These are phyloP conservation scores for Furcasterigmium furcatum DNA, from an alignment of 2,329 filamentous ascomycete species.

Conservation along the genomic window DNA sequence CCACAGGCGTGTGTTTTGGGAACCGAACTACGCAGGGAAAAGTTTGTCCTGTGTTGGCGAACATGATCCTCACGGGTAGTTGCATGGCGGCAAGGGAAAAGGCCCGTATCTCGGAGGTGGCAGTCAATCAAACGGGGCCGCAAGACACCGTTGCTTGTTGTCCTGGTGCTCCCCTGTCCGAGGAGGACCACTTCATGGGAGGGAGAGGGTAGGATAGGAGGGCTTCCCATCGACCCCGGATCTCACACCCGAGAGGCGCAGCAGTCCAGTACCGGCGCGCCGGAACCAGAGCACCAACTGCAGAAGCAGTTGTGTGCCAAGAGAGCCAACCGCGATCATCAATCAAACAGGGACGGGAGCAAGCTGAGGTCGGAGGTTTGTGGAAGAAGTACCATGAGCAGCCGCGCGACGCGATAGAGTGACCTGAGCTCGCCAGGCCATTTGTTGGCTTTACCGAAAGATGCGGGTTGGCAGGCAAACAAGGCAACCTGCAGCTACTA, in stretches of 20 bases:
- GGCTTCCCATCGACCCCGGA: no score
- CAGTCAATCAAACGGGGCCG: neutral
- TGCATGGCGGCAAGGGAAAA: neutral
- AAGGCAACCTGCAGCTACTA: slow-evolving; percentile 1
- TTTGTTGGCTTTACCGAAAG: slow-evolving; percentile 3
- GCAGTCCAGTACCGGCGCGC: no score
- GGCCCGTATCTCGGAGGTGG: neutral
- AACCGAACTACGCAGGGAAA: neutral
- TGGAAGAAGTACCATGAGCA: neutral
- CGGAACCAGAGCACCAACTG: no score
- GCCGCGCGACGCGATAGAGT: neutral
- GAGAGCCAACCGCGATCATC: no score
- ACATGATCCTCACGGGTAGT: neutral
- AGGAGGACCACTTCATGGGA: no score
- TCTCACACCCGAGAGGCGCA: no score
- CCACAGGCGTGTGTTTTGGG: neutral
- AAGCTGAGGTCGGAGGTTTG: no score
- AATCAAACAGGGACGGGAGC: no score
- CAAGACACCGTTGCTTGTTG: no score
- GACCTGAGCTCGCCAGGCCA: neutral
- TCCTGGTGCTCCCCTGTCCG: no score
- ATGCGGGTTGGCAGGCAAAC: slow-evolving; percentile 3
- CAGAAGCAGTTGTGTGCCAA: no score
- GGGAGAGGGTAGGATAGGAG: no score
- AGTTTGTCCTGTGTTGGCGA: neutral